These are phyloP conservation scores for Gyrodon lividus DNA, from an alignment of 768 basidiomycete genomes.

Conservation along the genomic window DNA sequence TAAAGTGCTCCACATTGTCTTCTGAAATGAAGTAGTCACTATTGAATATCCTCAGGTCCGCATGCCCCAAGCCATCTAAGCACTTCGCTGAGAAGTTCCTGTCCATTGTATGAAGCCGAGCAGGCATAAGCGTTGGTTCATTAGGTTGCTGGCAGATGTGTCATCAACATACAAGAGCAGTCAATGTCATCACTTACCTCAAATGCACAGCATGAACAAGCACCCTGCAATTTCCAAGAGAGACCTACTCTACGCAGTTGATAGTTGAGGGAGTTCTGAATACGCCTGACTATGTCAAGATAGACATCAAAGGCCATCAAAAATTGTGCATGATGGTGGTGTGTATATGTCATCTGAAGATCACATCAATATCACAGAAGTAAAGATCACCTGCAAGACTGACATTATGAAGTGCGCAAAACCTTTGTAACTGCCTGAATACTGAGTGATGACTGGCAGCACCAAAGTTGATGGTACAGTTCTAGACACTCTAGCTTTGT, in stretches of 20 bases:
- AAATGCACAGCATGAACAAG: too few species aligned
- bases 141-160: slow-evolving; percentile 7
- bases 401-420: not conserved
- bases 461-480: not conserved
- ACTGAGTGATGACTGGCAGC: not conserved
- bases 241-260: too few species aligned
- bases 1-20: slow-evolving; percentile 28
- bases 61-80: slow-evolving; percentile 19
- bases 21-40: slow-evolving; percentile 27
- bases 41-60: slow-evolving; percentile 16
- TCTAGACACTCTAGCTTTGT: not conserved
- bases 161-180: too few species aligned
- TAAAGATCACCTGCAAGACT: too few species aligned
- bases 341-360: not conserved
- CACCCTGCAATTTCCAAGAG: too few species aligned
- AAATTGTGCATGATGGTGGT: not conserved
- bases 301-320: not conserved
- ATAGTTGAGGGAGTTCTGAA: not conserved
- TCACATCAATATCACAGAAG: not conserved
- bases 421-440: not conserved
- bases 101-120: slow-evolving; percentile 30
- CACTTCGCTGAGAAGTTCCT: slow-evolving; percentile 36
- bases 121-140: slow-evolving; percentile 27
- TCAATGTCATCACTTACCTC: too few species aligned
- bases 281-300: not conserved